Evolutionary conservation across 192 early-diverging fungal species (phyloP).

Genomic region (Diversispora eburnea): DNA sequence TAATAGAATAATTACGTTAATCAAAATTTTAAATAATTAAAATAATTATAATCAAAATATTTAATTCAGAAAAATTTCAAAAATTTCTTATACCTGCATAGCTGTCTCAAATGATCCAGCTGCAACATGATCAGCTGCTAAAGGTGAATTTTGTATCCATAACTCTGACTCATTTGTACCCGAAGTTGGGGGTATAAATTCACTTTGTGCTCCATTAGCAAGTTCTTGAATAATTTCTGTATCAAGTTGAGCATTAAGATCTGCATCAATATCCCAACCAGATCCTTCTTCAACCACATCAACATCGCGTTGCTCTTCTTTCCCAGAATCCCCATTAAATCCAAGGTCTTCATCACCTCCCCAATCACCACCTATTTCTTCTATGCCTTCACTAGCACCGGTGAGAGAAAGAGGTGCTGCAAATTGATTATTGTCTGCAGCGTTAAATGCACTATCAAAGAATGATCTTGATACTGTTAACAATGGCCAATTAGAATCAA

Average conservation of each 20-base stretch:
- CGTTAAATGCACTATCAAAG: slow-evolving; percentile 74
- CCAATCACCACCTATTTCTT: slow-evolving; percentile 74
- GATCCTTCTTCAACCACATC: slow-evolving; percentile 59
- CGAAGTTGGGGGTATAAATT: slow-evolving; percentile 71
- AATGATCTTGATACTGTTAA: slow-evolving; percentile 79
- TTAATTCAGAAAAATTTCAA: background rate
- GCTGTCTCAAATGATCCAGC: slow-evolving; percentile 94
- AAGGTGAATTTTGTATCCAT: slow-evolving; percentile 82
- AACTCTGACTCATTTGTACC: slow-evolving; percentile 67
- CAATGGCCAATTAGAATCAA: slow-evolving; percentile 90
- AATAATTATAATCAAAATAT: background rate
- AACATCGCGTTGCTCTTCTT: slow-evolving; percentile 42
- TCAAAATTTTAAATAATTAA: background rate
- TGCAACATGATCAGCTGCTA: slow-evolving; percentile 90
- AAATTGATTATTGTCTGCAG: slow-evolving; percentile 42
- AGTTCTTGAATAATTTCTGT: slow-evolving; percentile 56
- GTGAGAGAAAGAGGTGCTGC: slow-evolving; percentile 58
- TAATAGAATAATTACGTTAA: background rate
- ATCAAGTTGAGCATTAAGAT: slow-evolving; percentile 65
- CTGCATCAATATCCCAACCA: slow-evolving; percentile 88
- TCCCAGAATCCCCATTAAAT: slow-evolving; percentile 42
- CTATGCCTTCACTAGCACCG: slow-evolving; percentile 51
- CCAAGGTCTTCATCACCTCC: slow-evolving; percentile 72
- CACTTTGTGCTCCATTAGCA: slow-evolving; percentile 48
- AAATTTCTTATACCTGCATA: slow-evolving; percentile 66